phyloP scores from a whole-genome alignment of 106 monocot genomes.

The Chionographis japonica region DNA sequence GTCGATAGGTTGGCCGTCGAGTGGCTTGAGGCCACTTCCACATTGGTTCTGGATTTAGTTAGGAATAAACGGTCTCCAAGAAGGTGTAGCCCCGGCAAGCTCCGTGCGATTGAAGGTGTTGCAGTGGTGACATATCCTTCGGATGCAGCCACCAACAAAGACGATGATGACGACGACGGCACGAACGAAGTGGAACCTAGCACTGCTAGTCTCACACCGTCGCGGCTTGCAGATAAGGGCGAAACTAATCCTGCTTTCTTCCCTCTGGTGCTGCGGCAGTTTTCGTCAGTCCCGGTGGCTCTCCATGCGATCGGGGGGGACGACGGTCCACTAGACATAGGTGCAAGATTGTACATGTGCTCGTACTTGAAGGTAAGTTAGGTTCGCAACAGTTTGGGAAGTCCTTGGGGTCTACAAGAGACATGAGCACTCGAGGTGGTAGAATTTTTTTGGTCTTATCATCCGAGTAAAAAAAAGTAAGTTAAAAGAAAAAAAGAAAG shows the following conservation, averaged over 20 bases:
- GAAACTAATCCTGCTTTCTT: slow-evolving; percentile 26
- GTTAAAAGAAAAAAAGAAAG: too few relatives aligned
- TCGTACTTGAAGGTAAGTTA: slow-evolving; percentile 39
- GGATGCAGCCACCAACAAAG: slow-evolving; percentile 2
- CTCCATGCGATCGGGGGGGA: slow-evolving; percentile 65
- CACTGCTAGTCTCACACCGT: neutral
- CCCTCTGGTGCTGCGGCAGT: slow-evolving; percentile 36
- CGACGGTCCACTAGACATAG: slow-evolving; percentile 54
- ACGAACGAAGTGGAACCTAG: slow-evolving; percentile 1
- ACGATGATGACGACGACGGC: slow-evolving; percentile 2
- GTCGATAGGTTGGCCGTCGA: slow-evolving; percentile 44
- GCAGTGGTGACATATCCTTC: slow-evolving; percentile 38
- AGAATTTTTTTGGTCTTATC: too few relatives aligned
- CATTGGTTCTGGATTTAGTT: slow-evolving; percentile 44
- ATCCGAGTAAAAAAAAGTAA: too few relatives aligned
- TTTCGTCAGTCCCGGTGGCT: slow-evolving; percentile 42
- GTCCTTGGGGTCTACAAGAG: too few relatives aligned
- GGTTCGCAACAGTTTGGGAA: too few relatives aligned
- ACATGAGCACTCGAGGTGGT: too few relatives aligned
- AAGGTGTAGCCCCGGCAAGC: slow-evolving; percentile 19
- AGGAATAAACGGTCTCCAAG: slow-evolving; percentile 19
- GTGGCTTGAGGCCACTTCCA: slow-evolving; percentile 48
- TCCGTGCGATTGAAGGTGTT: slow-evolving; percentile 37
- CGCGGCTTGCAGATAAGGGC: neutral
- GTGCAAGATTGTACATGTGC: slow-evolving; percentile 40